Evolutionary conservation across 1,284 basidiomycete genomes (phyloP), one percentile per base, ranked within the genome.

Genomic region (Pseudomicrostroma phylloplanum): DNA sequence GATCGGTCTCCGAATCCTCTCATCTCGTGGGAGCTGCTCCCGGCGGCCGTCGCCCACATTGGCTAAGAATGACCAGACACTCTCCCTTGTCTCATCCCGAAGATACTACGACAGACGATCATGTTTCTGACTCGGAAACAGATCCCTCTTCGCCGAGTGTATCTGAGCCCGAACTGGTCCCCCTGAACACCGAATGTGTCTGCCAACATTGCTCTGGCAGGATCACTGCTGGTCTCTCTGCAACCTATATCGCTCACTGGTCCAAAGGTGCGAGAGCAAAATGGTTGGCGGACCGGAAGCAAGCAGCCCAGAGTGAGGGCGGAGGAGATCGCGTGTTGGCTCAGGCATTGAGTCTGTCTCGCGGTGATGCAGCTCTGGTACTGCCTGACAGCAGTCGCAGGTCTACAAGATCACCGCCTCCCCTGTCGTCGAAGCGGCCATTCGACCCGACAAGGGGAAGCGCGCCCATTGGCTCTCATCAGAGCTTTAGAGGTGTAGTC

Each of bases 231-330:
- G 21, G 51, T 6, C 51, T 54, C 17, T 3, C 3, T 26, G 21
- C 51, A 6, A 26, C 13, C 7, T 54, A 54, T 15, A 25, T 25
- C 13, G 21, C 51, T 19, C 51, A 54, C 25, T 54, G 51, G 51
- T 23, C 21, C 6, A 54, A 54, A 25, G 51, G 51, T 15, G 51
- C 51, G 7, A 17, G 51, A 6, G 15, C 51, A 6, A 54, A 54
- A 25, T 54, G 51, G 51, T 19, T 54, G 6, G 51, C 51, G 21
- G 51, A 54, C 21, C n/a, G 51, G 2, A 54, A 54, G 26, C 51
- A 54, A 25, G 51, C 51, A 21, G 51, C 19, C 8, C n/a, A 23
- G 17, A 54, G 6, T 21, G 51, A 19, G 13, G 21, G 4, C 8
- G 17, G 13, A 26, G 21, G 25, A 54, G 46, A 23, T 3, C 46